A percentile compares a stretch with the other conserved stretches of the same genome.
Evolutionary conservation across 1,284 basidiomycete species (phyloP).

Genomic region (Afroboletus lepidellus): DNA sequence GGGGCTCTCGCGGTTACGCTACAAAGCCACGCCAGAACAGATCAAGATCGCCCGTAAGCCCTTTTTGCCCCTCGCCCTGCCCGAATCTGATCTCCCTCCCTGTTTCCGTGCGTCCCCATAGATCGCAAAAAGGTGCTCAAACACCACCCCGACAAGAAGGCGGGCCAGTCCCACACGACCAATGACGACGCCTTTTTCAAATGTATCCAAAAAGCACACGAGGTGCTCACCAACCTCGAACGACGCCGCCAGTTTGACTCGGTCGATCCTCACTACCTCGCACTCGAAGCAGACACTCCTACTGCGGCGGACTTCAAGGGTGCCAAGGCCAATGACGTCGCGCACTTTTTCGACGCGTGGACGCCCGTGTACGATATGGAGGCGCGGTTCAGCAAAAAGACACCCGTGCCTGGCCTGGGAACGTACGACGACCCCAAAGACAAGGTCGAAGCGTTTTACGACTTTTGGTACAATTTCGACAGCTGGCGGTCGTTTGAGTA

Average conservation of each 20-base stretch:
- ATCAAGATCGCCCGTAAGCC: conserved; percentile 94
- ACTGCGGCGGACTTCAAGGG: conserved; percentile 66
- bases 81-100: conserved; percentile 9
- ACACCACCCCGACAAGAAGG: conserved; percentile 99
- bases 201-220: conserved; percentile 96
- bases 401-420: conserved; percentile 88
- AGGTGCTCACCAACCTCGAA: conserved; percentile 86
- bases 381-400: conserved; percentile 84
- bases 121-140: conserved; percentile 98
- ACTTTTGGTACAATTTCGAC: conserved; percentile 99
- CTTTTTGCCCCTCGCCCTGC: conserved; percentile 5
- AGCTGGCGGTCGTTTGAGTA: conserved; percentile 99
- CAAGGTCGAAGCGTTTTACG: conserved; percentile 92
- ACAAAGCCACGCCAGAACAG: conserved; percentile 86
- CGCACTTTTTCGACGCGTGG: conserved; percentile 62
- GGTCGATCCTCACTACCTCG: conserved; percentile 78
- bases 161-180: conserved; percentile 63
- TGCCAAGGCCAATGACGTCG: conserved; percentile 41
- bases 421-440: conserved; percentile 71
- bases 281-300: conserved; percentile 79
- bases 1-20: conserved; percentile 88
- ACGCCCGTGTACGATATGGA: conserved; percentile 88
- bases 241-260: conserved; percentile 96
- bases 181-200: conserved; percentile 99
- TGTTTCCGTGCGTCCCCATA: conserved; percentile 31